phyloP scores from a whole-genome alignment of 73 alveolate species.

The Diophrys sp. region DNA sequence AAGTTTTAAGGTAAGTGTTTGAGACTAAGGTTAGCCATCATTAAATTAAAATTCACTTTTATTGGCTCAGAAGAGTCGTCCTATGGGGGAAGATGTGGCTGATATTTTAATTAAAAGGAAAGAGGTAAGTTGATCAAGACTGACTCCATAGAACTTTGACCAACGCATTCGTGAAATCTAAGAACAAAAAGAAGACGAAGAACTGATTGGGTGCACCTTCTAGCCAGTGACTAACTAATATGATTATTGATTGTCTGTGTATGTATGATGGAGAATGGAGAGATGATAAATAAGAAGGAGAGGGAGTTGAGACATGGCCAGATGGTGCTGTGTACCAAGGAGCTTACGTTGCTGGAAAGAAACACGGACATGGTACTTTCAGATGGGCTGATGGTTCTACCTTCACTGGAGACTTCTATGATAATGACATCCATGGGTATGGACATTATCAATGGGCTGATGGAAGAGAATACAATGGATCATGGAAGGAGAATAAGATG shows the following conservation, averaged over 20 bases:
- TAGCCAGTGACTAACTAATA: neutral
- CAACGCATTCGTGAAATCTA: neutral
- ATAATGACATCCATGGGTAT: neutral
- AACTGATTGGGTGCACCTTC: neutral
- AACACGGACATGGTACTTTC: slow-evolving; percentile 2
- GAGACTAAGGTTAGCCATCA: too few species aligned
- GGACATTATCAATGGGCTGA: slow-evolving; percentile 2
- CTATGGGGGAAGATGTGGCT: neutral
- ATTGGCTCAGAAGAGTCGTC: slow-evolving; percentile 38
- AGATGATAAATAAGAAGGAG: slow-evolving; percentile 1
- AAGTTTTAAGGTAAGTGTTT: too few species aligned
- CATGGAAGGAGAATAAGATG: neutral
- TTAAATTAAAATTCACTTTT: slow-evolving; percentile 40
- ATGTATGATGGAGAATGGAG: slow-evolving; percentile 3
- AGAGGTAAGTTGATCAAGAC: neutral
- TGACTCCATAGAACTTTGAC: neutral
- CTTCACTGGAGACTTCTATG: neutral
- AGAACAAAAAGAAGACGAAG: neutral
- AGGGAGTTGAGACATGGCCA: neutral
- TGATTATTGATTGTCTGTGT: too few species aligned
- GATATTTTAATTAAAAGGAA: neutral
- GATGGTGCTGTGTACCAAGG: slow-evolving; percentile 4
- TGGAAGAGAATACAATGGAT: neutral
- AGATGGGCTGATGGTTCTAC: slow-evolving; percentile 1
- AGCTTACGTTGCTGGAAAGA: neutral